These are phyloP conservation scores for Rauvolfia tetraphylla DNA, from an alignment of 257 asterid genomes.

Conservation along the genomic window DNA sequence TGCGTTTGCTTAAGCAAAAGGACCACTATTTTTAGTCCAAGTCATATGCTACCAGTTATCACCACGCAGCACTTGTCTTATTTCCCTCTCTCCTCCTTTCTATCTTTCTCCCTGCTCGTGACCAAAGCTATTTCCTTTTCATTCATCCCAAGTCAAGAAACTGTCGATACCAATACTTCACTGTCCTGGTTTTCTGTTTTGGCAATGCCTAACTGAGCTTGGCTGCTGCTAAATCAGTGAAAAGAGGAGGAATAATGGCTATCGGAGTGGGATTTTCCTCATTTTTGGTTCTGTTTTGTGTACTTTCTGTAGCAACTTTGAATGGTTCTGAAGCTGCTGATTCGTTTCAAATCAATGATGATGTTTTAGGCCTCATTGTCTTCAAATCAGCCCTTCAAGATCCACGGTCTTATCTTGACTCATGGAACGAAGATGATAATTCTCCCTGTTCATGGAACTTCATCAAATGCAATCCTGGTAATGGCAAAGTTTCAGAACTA, in stretches of 20 bases:
- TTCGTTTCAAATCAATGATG: constrained; percentile 62
- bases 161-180: not conserved
- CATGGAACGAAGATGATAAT: constrained; percentile 79
- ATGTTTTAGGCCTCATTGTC: constrained; percentile 84
- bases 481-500: constrained; percentile 52
- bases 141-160: not conserved
- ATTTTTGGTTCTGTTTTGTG: constrained; percentile 16
- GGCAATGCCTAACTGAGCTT: constrained; percentile 25
- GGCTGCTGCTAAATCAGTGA: not conserved
- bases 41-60: not conserved
- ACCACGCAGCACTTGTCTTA: not conserved
- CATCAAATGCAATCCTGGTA: constrained; percentile 55
- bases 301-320: constrained; percentile 6
- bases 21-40: constrained; percentile 10
- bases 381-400: constrained; percentile 65
- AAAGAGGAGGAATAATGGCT: constrained; percentile 10
- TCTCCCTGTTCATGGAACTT: constrained; percentile 82
- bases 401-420: constrained; percentile 39
- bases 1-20: constrained; percentile 2
- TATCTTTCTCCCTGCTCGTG: constrained; percentile 21
- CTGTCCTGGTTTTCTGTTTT: constrained; percentile 6
- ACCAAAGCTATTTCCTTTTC: constrained; percentile 19
- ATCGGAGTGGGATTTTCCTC: constrained; percentile 20
- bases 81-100: constrained; percentile 21
- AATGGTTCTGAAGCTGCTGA: constrained; percentile 20